Evolutionary conservation across 2,329 filamentous ascomycete species (phyloP).

Genomic region (Trichoderma sp.): DNA sequence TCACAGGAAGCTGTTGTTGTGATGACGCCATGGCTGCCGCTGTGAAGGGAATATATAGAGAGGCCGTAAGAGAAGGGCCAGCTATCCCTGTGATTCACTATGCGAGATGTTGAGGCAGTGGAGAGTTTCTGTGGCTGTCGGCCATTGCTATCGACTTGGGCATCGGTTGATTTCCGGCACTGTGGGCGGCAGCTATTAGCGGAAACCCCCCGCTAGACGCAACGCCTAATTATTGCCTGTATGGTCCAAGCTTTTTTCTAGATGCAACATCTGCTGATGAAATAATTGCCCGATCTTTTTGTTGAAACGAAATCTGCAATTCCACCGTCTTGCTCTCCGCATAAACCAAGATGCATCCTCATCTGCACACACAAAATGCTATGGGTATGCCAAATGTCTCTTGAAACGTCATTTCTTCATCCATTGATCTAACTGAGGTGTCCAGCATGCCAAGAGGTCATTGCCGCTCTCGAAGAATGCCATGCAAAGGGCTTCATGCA

Average conservation of each 20-base stretch:
- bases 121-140: constrained; percentile 1
- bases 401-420: not conserved
- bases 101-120: not conserved
- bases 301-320: not conserved
- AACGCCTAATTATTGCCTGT: not conserved
- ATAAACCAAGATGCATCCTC: constrained; percentile 78
- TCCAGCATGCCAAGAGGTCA: constrained; percentile 88
- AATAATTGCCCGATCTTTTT: not conserved
- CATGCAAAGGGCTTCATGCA: constrained; percentile 88
- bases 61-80: not conserved
- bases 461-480: constrained; percentile 91
- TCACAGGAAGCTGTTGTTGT: constrained; percentile 49
- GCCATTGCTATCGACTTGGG: not conserved
- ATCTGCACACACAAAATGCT: constrained; percentile 91
- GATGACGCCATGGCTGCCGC: constrained; percentile 31
- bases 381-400: constrained; percentile 55
- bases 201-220: not conserved
- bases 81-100: not conserved
- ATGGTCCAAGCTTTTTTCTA: constrained; percentile 32
- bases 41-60: not conserved
- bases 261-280: not conserved
- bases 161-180: constrained; percentile 16
- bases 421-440: constrained; percentile 23
- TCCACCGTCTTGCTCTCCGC: not conserved
- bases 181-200: constrained; percentile 9